phyloP scores from a whole-genome alignment of 108 stramenopile genomes.

The Cyclotella choctawhatcheeana region DNA sequence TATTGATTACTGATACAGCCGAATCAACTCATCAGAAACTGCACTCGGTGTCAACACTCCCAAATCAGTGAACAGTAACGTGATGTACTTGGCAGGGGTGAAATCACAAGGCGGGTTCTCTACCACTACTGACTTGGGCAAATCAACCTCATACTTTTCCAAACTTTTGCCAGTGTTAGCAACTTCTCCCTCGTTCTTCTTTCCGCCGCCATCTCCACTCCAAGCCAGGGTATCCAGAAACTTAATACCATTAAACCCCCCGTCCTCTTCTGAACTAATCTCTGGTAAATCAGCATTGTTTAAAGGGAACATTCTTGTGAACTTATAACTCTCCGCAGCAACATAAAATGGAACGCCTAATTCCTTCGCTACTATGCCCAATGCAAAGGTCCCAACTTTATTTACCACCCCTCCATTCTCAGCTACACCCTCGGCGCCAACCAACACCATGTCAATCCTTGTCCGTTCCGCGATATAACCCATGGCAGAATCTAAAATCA shows the following conservation, averaged over 20 bases:
- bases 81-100: conserved; percentile 96
- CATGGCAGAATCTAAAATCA: conserved; percentile 95
- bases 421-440: conserved; percentile 96
- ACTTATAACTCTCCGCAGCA: conserved; percentile 97
- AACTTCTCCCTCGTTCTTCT: conserved; percentile 2
- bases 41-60: conserved; percentile 98
- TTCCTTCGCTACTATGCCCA: conserved; percentile 88
- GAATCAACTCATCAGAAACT: conserved; percentile 96
- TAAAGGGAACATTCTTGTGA: conserved; percentile 95
- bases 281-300: conserved; percentile 89
- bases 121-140: conserved; percentile 68
- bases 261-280: conserved; percentile 14
- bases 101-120: conserved; percentile 89
- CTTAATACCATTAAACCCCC: conserved; percentile 28
- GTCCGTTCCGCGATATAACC: conserved; percentile 90
- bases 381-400: conserved; percentile 90
- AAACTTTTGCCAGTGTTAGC: not conserved
- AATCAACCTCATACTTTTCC: conserved; percentile 25
- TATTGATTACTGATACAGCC: conserved; percentile 85
- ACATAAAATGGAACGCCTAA: conserved; percentile 97
- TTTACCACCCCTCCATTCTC: conserved; percentile 98
- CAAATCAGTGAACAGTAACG: conserved; percentile 96
- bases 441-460: conserved; percentile 87
- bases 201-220: conserved; percentile 28
- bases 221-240: conserved; percentile 68